Evolutionary conservation across 441 rosid genomes (phyloP).

Genomic region (Erodium trifolium): DNA sequence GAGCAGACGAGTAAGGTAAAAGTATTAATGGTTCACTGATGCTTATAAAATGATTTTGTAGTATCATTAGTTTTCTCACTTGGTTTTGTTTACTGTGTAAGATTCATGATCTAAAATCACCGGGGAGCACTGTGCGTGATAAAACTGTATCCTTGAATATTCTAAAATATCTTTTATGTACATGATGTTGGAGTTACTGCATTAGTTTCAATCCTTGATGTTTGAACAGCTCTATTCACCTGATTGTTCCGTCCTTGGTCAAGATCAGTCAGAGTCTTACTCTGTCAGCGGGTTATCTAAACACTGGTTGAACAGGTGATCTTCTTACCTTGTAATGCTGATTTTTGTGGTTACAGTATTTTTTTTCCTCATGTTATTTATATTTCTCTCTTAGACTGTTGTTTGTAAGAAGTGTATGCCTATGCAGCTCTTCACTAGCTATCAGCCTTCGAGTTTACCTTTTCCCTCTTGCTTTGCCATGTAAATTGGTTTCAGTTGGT

Average conservation of each 20-base stretch:
- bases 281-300: constrained; percentile 57
- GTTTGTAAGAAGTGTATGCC: not conserved
- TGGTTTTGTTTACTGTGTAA: constrained; percentile 27
- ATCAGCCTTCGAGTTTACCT: not conserved
- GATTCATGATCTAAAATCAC: constrained; percentile 75
- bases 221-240: constrained; percentile 44
- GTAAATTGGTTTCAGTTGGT: not conserved
- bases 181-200: constrained; percentile 16
- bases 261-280: constrained; percentile 40
- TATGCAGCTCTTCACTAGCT: not conserved
- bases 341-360: constrained; percentile 9
- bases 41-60: constrained; percentile 16
- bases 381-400: not conserved
- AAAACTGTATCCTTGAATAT: constrained; percentile 56
- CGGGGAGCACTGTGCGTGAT: constrained; percentile 40
- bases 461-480: not conserved
- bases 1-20: constrained; percentile 90
- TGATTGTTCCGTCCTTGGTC: constrained; percentile 34
- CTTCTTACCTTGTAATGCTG: not conserved
- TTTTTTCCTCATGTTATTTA: not conserved
- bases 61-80: constrained; percentile 21
- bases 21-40: constrained; percentile 18
- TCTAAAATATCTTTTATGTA: constrained; percentile 13
- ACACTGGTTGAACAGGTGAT: constrained; percentile 65
- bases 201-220: constrained; percentile 48